Conservation (phyloP, 768 basidiomycete genomes). For the Tulasnella sp. region DNA sequence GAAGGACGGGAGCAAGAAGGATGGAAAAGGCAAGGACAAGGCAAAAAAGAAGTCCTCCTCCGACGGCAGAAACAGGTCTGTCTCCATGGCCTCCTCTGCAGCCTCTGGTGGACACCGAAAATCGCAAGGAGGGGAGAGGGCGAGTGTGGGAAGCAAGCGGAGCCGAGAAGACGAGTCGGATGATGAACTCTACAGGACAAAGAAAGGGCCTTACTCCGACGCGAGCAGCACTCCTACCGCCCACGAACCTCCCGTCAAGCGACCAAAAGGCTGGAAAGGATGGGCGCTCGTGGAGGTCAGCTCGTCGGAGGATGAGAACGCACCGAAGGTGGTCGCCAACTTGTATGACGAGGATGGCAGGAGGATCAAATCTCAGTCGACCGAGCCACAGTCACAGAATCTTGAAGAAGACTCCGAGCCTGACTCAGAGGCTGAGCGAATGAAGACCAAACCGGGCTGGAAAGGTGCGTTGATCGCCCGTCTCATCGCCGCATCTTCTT, state of each 20-base stretch:
- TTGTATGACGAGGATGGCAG: constrained; percentile 21
- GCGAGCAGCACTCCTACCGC: constrained; percentile 23
- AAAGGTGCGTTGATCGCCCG: constrained; percentile 18
- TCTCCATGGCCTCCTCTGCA: not conserved
- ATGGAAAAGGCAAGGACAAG: constrained; percentile 14
- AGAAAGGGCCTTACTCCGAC: constrained; percentile 18
- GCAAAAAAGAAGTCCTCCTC: not conserved
- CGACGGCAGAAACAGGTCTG: not conserved
- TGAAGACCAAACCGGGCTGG: constrained; percentile 17
- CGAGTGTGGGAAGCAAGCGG: constrained; percentile 20
- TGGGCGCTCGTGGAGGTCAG: constrained; percentile 19
- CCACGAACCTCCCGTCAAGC: constrained; percentile 11
- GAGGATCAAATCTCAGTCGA: not conserved
- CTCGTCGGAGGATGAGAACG: constrained; percentile 13
- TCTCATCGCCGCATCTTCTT: not conserved
- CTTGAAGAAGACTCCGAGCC: constrained; percentile 3
- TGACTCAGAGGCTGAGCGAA: constrained; percentile 16
- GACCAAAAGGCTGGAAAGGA: constrained; percentile 24
- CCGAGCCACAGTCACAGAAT: not conserved
- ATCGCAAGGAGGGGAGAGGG: constrained; percentile 6
- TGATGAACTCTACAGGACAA: not conserved
- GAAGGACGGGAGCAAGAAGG: constrained; percentile 6
- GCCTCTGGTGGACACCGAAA: constrained; percentile 14
- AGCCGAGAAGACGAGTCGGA: constrained; percentile 14
- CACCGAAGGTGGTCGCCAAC: not conserved